Percentiles rank a stretch among this genome's conserved stretches.
Conservation (phyloP, 2,329 filamentous ascomycete genomes). For the Pleomassaria siparia region DNA sequence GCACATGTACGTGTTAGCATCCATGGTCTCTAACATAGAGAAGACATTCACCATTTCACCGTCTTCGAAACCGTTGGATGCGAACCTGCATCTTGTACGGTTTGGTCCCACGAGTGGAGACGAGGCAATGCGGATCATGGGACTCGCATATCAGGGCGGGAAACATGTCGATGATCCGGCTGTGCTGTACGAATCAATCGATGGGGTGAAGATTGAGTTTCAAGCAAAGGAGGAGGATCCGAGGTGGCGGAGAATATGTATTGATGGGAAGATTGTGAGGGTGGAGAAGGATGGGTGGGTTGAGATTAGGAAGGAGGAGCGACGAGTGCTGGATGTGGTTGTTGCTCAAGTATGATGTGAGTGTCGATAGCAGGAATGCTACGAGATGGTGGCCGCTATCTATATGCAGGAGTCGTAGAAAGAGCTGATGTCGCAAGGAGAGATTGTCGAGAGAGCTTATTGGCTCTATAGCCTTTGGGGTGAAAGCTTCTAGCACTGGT, state of each 20-base stretch:
- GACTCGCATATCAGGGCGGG: constrained; percentile 58
- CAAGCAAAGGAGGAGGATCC: constrained; percentile 60
- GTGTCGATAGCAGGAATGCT: no score
- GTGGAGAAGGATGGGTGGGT: constrained; percentile 72
- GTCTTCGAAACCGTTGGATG: constrained; percentile 67
- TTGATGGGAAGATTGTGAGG: constrained; percentile 87
- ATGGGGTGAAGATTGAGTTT: constrained; percentile 67
- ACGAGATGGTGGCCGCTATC: no score
- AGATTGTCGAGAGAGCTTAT: no score
- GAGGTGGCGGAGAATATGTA: constrained; percentile 80
- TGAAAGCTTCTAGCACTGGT: no score
- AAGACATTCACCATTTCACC: constrained; percentile 82
- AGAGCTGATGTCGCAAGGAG: no score
- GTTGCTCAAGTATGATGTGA: constrained; percentile 1
- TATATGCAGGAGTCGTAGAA: no score
- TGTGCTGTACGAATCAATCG: constrained; percentile 72
- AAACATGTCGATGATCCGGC: constrained; percentile 54
- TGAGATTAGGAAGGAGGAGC: constrained; percentile 58
- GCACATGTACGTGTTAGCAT: constrained; percentile 77
- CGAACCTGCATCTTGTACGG: constrained; percentile 69
- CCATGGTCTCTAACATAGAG: constrained; percentile 79
- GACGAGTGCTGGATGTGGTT: constrained; percentile 43
- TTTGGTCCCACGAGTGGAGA: constrained; percentile 69
- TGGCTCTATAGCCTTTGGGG: no score
- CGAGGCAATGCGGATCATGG: constrained; percentile 77